Conservation (phyloP, 1,284 basidiomycete species). For the Sporisorium graminicola region DNA sequence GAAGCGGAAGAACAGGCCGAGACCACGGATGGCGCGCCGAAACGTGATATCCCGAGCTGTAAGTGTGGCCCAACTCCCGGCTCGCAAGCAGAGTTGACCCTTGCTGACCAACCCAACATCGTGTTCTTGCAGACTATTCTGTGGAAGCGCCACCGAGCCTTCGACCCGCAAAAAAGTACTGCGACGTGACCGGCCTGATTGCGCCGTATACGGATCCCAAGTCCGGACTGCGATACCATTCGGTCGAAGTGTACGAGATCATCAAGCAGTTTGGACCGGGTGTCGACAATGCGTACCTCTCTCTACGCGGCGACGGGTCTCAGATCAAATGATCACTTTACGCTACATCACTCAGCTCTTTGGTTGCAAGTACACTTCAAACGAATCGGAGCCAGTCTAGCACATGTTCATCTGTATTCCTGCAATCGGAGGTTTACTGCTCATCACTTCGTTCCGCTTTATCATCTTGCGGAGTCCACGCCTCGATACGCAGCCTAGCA, state of each 20-base stretch:
- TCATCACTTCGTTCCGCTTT: constrained; percentile 5
- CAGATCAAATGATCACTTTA: constrained; percentile 50
- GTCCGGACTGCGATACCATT: constrained; percentile 83
- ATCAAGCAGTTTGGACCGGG: constrained; percentile 77
- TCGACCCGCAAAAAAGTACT: constrained; percentile 81
- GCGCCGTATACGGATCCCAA: constrained; percentile 87
- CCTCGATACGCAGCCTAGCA: constrained; percentile 35
- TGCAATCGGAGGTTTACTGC: constrained; percentile 7
- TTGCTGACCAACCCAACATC: too few relatives aligned
- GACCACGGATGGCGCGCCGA: constrained; percentile 13
- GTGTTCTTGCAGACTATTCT: constrained; percentile 82
- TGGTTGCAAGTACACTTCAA: too few relatives aligned
- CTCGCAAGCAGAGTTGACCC: too few relatives aligned
- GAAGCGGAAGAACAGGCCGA: constrained; percentile 4
- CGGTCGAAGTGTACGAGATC: constrained; percentile 85
- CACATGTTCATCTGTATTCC: background rate
- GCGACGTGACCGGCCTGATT: constrained; percentile 87
- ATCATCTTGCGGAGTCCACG: constrained; percentile 44
- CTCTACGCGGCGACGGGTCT: constrained; percentile 62
- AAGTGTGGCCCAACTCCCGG: constrained; percentile 2
- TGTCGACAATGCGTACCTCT: constrained; percentile 65
- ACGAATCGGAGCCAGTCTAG: too few relatives aligned
- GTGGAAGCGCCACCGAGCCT: constrained; percentile 88
- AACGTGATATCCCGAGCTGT: constrained; percentile 37
- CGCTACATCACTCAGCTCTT: too few relatives aligned